Percentiles rank a stretch among this genome's conserved stretches.
Conservation (phyloP, 768 basidiomycete genomes). For the Lanmaoa pseudosensibilis region DNA sequence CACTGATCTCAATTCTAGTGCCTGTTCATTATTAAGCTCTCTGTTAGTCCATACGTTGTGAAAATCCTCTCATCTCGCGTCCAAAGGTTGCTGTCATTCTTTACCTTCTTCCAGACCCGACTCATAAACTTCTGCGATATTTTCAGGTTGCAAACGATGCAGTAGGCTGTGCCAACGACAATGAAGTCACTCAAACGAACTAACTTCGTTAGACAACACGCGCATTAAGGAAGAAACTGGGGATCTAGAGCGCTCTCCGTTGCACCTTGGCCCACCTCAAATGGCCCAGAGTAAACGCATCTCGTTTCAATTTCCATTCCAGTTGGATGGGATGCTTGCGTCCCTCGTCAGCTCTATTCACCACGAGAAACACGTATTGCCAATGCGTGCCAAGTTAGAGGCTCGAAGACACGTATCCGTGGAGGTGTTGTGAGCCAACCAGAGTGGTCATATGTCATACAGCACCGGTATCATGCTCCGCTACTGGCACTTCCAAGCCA, state of each 20-base stretch:
- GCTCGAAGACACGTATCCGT: too few relatives aligned
- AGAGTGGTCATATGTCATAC: too few relatives aligned
- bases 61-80: neutral
- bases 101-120: neutral
- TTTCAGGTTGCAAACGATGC: neutral
- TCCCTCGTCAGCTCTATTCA: too few relatives aligned
- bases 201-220: neutral
- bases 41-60: neutral
- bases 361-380: too few relatives aligned
- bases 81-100: neutral
- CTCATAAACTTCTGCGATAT: neutral
- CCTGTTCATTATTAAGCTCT: neutral
- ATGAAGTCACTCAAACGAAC: neutral
- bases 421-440: too few relatives aligned
- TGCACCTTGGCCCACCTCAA: neutral
- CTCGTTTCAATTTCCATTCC: neutral
- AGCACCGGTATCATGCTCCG: too few relatives aligned
- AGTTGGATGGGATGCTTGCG: neutral
- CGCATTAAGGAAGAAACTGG: neutral
- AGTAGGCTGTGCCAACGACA: too few relatives aligned
- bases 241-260: neutral
- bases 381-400: too few relatives aligned
- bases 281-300: neutral
- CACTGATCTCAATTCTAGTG: neutral
- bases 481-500: too few relatives aligned